Evolutionary conservation across 495 filamentous ascomycete genomes (phyloP).

Genomic region (Parmelia sp.): DNA sequence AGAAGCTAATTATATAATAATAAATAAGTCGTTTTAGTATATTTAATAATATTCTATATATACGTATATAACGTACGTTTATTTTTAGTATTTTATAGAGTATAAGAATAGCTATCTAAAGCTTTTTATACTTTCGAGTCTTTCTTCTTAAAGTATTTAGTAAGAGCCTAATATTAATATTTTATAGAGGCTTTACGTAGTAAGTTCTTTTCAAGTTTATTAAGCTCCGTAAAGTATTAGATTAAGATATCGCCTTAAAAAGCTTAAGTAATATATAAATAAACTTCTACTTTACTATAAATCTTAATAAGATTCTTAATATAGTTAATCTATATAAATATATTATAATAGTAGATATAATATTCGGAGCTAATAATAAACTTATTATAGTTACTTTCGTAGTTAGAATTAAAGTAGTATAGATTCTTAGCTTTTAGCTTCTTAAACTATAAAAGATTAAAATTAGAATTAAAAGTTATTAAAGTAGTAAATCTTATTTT

Average conservation of each 20-base stretch:
- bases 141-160: too few relatives aligned
- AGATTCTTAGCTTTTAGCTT: not conserved
- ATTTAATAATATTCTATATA: conserved; percentile 3
- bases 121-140: too few relatives aligned
- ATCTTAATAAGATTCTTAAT: conserved; percentile 1
- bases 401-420: conserved; percentile 2
- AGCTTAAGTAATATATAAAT: too few relatives aligned
- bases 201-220: too few relatives aligned
- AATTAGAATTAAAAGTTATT: not conserved
- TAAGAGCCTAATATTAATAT: too few relatives aligned
- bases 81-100: too few relatives aligned
- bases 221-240: too few relatives aligned
- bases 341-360: conserved; percentile 12
- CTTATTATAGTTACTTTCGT: too few relatives aligned
- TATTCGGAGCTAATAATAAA: not conserved
- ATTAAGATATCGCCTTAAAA: too few relatives aligned
- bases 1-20: not conserved
- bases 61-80: not conserved
- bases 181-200: too few relatives aligned
- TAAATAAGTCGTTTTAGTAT: not conserved
- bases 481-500: too few relatives aligned
- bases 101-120: not conserved
- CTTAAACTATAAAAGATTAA: not conserved
- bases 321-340: conserved; percentile 2
- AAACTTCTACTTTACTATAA: not conserved